phyloP scores from a whole-genome alignment of 345 rosid species.

The Sisymbrium altissimum region DNA sequence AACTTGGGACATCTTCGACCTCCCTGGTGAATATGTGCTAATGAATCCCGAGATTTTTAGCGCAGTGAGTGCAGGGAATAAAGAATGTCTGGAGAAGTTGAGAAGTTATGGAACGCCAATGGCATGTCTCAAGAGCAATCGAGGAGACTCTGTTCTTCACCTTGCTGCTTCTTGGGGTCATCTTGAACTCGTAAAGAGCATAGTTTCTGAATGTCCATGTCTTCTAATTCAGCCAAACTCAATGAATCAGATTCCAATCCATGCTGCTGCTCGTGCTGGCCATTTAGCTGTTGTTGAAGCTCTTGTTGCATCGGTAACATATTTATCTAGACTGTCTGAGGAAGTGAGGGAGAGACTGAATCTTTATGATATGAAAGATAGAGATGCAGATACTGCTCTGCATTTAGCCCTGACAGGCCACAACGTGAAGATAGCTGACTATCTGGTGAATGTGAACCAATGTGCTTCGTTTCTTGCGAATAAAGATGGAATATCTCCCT shows the following conservation, averaged over 20 bases:
- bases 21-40: not conserved
- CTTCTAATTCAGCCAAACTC: not conserved
- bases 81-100: not conserved
- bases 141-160: slow-evolving; percentile 12
- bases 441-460: not conserved
- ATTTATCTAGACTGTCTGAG: not conserved
- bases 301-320: not conserved
- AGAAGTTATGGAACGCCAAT: not conserved
- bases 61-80: not conserved
- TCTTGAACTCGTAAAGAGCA: not conserved
- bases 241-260: slow-evolving; percentile 5
- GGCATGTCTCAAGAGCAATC: not conserved
- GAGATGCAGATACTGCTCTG: slow-evolving; percentile 27
- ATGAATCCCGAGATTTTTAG: not conserved
- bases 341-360: not conserved
- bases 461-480: not conserved
- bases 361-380: not conserved
- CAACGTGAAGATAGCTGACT: not conserved
- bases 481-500: not conserved
- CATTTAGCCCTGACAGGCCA: not conserved
- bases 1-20: not conserved
- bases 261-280: slow-evolving; percentile 16
- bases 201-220: not conserved
- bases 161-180: not conserved
- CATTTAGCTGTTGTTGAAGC: not conserved